Evolutionary conservation across 352 stramenopile species (phyloP), one percentile per base, ranked within the genome.

Genomic region (Phytophthora litchii): DNA sequence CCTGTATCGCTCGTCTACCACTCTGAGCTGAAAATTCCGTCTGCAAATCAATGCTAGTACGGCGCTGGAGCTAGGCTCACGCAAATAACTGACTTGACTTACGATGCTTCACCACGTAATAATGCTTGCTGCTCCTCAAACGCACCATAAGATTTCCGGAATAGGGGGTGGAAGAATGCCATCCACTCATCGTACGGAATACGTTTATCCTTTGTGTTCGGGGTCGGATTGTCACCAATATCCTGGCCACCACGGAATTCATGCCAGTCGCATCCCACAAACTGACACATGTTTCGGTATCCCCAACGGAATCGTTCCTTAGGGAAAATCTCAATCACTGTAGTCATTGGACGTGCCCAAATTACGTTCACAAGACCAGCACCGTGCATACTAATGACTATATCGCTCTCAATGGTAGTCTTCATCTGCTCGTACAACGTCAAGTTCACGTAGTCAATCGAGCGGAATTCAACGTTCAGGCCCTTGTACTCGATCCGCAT

Each of bases 361-460:
- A 88, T 27, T 1, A 92, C 74, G 47, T 94, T 94, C 10, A 91
- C 80, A 53, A 94, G 78, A 17, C 85, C 85, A 17, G 85, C 85
- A 42, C 85, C 85, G 51, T 94, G 85, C 85, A 94, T 94, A 10
- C 83, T 74, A 38, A 94, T 86, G 17, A 94, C 76, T 19, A 94
- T 72, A 54, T 91, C 83, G 47, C 83, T 92, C 11, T 83, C 63
- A 8, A 85, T 60, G 20, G 84, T 82, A 31, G 74, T 64, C 7
- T 56, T 50, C 74, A 94, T 94, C 56, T 94, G 85, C 40, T 89
- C 67, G 8, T 42, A 16, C 5, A 91, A 60, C 23, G 75, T 67
- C 11, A 89, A 41, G 20, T 75, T 72, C 19, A 86, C 82, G 59
- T 89, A 92, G 38, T 94, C 85, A 29, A 91, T 36, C 3, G 70